These are phyloP conservation scores for Brassica incana DNA, from an alignment of 345 rosid species.

Conservation along the genomic window DNA sequence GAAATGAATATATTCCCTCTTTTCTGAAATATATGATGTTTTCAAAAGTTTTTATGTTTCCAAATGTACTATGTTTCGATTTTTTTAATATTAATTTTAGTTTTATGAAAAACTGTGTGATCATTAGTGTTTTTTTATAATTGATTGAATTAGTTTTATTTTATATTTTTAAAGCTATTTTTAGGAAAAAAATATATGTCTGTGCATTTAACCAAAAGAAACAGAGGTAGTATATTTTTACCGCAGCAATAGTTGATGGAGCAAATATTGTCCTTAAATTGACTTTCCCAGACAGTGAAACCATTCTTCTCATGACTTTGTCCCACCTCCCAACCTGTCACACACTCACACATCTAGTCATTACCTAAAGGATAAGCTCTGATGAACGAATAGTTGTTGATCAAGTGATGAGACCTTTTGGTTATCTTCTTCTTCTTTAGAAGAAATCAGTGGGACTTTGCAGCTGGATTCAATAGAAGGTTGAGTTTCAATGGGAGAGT, in stretches of 20 bases:
- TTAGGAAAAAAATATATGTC: no score
- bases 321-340: slow-evolving; percentile 38
- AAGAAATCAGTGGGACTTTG: slow-evolving; percentile 47
- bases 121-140: no score
- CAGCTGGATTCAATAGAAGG: slow-evolving; percentile 34
- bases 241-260: slow-evolving; percentile 64
- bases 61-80: no score
- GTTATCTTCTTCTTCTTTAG: slow-evolving; percentile 29
- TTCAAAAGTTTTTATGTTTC: no score
- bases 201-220: no score
- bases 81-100: no score
- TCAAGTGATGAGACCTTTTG: slow-evolving; percentile 15
- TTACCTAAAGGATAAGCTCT: not conserved
- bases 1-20: not conserved
- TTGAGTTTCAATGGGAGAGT: slow-evolving; percentile 23
- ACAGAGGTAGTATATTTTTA: not conserved
- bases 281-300: slow-evolving; percentile 32
- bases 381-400: not conserved
- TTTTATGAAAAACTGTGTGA: no score
- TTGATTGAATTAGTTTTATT: no score
- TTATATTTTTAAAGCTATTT: no score
- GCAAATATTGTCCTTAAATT: slow-evolving; percentile 53
- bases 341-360: slow-evolving; percentile 6
- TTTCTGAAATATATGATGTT: no score
- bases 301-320: slow-evolving; percentile 31